Evolutionary conservation across 495 filamentous ascomycete genomes (phyloP).

Genomic region (Lindgomyces ingoldianus): DNA sequence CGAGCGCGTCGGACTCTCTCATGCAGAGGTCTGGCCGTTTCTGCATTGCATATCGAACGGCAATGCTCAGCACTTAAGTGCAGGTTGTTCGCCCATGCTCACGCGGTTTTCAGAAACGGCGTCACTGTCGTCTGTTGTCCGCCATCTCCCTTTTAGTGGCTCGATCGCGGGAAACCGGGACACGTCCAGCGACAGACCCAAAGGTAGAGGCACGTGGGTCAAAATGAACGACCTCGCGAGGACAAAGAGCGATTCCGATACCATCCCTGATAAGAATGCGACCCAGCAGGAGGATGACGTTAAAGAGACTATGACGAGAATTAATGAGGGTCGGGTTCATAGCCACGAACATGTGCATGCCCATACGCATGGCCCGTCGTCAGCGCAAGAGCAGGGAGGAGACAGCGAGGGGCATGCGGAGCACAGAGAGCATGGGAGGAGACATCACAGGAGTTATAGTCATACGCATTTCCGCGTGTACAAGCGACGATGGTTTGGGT

Average conservation of each 20-base stretch:
- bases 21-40: too few relatives aligned
- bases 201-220: neutral
- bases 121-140: too few relatives aligned
- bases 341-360: too few relatives aligned
- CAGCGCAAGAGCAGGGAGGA: neutral
- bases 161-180: too few relatives aligned
- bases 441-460: conserved; percentile 17
- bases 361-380: neutral
- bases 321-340: neutral
- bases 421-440: neutral
- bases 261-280: neutral
- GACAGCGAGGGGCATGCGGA: neutral
- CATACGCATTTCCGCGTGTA: conserved; percentile 69
- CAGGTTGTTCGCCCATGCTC: too few relatives aligned
- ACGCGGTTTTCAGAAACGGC: too few relatives aligned
- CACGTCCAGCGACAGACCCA: too few relatives aligned
- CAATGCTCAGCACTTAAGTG: too few relatives aligned
- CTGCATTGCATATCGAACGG: too few relatives aligned
- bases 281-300: conserved; percentile 1
- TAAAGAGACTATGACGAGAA: neutral
- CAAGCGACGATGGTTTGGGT: conserved; percentile 85
- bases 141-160: too few relatives aligned
- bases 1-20: too few relatives aligned
- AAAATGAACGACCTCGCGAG: conserved; percentile 1
- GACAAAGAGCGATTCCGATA: neutral